A percentile compares a stretch with the other conserved stretches of the same genome.
Evolutionary conservation across 805 yeast genomes (phyloP).

Genomic region (Yamadazyma tumulicola): DNA sequence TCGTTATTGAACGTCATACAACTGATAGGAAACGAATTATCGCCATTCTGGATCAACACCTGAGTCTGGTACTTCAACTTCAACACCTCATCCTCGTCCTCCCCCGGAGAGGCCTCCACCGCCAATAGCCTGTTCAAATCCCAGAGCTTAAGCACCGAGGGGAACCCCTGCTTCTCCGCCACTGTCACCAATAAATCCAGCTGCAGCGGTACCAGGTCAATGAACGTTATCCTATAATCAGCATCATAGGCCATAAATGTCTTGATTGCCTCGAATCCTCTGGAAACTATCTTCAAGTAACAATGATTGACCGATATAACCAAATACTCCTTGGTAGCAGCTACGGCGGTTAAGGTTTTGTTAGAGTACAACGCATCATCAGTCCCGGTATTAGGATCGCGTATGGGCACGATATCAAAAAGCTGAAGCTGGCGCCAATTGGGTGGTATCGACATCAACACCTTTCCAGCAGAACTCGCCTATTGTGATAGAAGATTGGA

Average conservation of each 20-base stretch:
- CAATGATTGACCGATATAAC: slow-evolving; percentile 56
- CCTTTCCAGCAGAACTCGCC: not conserved
- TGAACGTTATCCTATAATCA: slow-evolving; percentile 60
- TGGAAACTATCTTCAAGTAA: slow-evolving; percentile 53
- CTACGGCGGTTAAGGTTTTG: slow-evolving; percentile 61
- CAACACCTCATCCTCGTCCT: slow-evolving; percentile 19
- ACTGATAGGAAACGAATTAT: slow-evolving; percentile 76
- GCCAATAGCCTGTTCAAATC: slow-evolving; percentile 50
- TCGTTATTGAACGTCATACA: slow-evolving; percentile 53
- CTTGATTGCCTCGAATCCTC: slow-evolving; percentile 42
- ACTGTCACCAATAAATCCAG: slow-evolving; percentile 62
- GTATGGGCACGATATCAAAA: slow-evolving; percentile 76
- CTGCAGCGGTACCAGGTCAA: slow-evolving; percentile 46
- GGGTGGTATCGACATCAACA: slow-evolving; percentile 12
- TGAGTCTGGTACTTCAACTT: slow-evolving; percentile 52
- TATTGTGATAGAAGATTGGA: not conserved
- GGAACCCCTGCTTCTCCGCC: slow-evolving; percentile 71
- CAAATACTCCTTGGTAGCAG: slow-evolving; percentile 54
- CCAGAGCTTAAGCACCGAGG: slow-evolving; percentile 71
- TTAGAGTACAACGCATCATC: slow-evolving; percentile 74
- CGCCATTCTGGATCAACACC: slow-evolving; percentile 64
- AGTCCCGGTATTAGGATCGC: slow-evolving; percentile 73
- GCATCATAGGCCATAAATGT: slow-evolving; percentile 63
- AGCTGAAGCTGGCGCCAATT: slow-evolving; percentile 70
- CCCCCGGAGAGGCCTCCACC: slow-evolving; percentile 10